Evolutionary conservation across 495 filamentous ascomycete genomes (phyloP), one percentile per base, ranked within the genome.

Genomic region (Penicillium odoratum): DNA sequence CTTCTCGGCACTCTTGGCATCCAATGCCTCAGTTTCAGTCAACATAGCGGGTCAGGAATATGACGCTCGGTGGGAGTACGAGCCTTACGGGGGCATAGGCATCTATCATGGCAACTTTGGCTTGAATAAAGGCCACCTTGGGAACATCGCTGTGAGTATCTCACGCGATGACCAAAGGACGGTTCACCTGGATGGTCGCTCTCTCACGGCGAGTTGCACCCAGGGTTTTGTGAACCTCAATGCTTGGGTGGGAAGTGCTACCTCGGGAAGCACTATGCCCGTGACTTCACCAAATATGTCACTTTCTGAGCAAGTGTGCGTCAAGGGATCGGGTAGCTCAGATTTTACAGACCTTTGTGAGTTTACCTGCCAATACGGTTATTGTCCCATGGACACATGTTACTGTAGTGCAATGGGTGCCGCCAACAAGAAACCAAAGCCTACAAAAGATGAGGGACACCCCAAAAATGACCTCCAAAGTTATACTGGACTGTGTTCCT

Each of bases 141-240:
- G 86, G 0, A 65, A 74, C 5, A 84, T 87, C 3, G 77, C 64
- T 13, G 67, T 88, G 30, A 73, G 67, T 0, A 56, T 88, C 46
- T 65, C 75, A 33, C 76, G 83, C 0, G 78, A 75, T 47, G 64
- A 64, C 7, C 40, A 59, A 11, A 55, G 64, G 4, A 56, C 71
- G 15, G 64, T 66, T 0, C 55, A 55, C 9, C 55, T 74, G 3
- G 61, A 64, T 33, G 86, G 86, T 0, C 75, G 78, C 5, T 64
- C 61, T 2, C 84, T 89, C 50, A 67, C 66, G 0, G 72, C 65
- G 4, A 59, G 57, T n/a, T 84, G 82, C 47, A 26, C 69, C 7
- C 60, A 74, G 15, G 83, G 79, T 0, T 63, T 77, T 50, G 82
- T 81, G 13, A 86, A 82, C 52, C 80, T 74, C 61, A 83, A 83